Evolutionary conservation across 2,329 filamentous ascomycete species (phyloP).

Genomic region (Arthrobotrys sinensis): DNA sequence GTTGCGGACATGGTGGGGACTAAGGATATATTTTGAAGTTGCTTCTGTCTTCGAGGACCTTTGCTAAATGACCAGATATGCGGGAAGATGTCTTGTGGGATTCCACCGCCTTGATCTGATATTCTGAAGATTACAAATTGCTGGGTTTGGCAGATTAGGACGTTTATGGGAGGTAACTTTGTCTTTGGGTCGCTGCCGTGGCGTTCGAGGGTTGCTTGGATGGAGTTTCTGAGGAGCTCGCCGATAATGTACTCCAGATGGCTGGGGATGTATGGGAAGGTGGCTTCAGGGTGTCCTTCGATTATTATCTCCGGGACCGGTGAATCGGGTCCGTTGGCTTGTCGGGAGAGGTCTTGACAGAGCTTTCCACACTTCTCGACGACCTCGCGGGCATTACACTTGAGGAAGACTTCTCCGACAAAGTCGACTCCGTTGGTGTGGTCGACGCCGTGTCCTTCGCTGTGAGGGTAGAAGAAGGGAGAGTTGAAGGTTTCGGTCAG

Average conservation of each 20-base stretch:
- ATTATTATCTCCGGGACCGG: conserved; percentile 85
- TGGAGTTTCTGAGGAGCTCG: conserved; percentile 92
- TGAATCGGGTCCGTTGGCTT: conserved; percentile 80
- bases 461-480: conserved; percentile 83
- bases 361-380: conserved; percentile 85
- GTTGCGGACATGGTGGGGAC: conserved; percentile 95
- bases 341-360: conserved; percentile 80
- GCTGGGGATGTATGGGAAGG: conserved; percentile 95
- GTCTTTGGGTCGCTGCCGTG: conserved; percentile 66
- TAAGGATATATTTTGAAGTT: conserved; percentile 85
- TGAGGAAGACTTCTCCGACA: conserved; percentile 94
- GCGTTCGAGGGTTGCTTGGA: conserved; percentile 88
- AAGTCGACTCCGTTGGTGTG: conserved; percentile 80
- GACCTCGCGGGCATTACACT: conserved; percentile 90
- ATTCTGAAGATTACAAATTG: conserved; percentile 97
- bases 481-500: conserved; percentile 94
- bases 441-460: conserved; percentile 77
- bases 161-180: conserved; percentile 86
- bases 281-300: conserved; percentile 87
- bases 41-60: conserved; percentile 79
- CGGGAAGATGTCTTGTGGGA: conserved; percentile 85
- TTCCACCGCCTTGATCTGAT: conserved; percentile 93
- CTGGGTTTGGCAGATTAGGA: conserved; percentile 92
- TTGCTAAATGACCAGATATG: conserved; percentile 98
- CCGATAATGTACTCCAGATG: conserved; percentile 98